Base-by-base conservation (phyloP, 1,284 basidiomycete genomes). In the Ceratobasidium sp. region DNA sequence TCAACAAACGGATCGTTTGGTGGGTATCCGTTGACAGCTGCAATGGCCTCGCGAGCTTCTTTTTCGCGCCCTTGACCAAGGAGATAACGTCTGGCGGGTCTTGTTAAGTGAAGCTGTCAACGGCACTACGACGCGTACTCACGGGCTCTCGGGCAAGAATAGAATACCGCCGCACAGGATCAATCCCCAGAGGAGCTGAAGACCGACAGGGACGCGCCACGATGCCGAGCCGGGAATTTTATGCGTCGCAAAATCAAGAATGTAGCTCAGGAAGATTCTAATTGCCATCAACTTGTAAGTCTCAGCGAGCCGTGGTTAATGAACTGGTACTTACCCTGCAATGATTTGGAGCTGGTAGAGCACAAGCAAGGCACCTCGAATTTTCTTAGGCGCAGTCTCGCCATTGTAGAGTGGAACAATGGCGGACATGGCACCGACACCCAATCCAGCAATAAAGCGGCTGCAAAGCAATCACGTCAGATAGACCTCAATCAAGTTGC, bases 401-500 rank as follows among this genome's bases (percentile, higher is more conserved):
- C 90, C 90, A 73, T 90, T 92, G 77, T 91, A 92, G 4, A 92
- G 83, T 47, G 91, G 90, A 0, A 92, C 90, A 70, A 92, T 88
- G 55, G 89, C 90, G 69, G 88, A 90, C 52, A 92, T 76, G 7
- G 90, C 87, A n/a, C 90, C 90, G 1, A 93, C 91, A 34, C 91
- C 91, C 3, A 91, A 79, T 43, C 89, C 89, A 34, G 89, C 87
- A 69, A 89, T 81, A 71, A 87, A 90, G 15, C 88, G 84, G 27
- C 88, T 73, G 15, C 22, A 53, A 20, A 31, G 42, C 22, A 7
- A n/a, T 25, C 7, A 31, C 4, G 25, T 38, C 6, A 68, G 60
- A 45, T 29, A 57, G 1, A 42, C 22, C 17, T 5, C 12, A 10
- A 27, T n/a, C 31, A 8, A n/a, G 8, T 32, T 31, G 57, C 31